phyloP scores from a whole-genome alignment of 306 rosid species.

The Aeschynomene evenia region DNA sequence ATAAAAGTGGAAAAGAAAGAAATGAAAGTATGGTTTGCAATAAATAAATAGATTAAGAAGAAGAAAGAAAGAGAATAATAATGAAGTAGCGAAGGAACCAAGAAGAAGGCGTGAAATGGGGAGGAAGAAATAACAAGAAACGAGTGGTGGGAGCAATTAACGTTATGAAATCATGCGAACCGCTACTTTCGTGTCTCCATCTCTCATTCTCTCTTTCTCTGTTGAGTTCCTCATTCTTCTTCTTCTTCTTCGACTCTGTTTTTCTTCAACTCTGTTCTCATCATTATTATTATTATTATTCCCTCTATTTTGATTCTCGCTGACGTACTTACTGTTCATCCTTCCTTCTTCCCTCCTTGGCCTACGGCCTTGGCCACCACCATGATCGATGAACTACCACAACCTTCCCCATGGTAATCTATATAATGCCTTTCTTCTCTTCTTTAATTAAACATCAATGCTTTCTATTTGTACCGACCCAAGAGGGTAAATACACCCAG shows the following conservation, averaged over 20 bases:
- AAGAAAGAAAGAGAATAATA: conserved; percentile 7
- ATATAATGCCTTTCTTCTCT: conserved; percentile 3
- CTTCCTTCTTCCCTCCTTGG: conserved; percentile 24
- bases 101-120: conserved; percentile 36
- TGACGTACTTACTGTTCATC: too few relatives aligned
- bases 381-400: conserved; percentile 38
- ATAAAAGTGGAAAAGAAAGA: too few relatives aligned
- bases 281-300: neutral
- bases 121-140: conserved; percentile 48
- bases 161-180: conserved; percentile 43
- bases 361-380: neutral
- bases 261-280: neutral
- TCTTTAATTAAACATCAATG: too few relatives aligned
- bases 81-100: neutral
- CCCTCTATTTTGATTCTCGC: conserved; percentile 31
- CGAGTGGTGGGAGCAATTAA: conserved; percentile 36
- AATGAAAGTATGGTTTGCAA: too few relatives aligned
- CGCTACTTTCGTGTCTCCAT: conserved; percentile 29
- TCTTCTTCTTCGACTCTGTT: conserved; percentile 26
- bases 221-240: too few relatives aligned
- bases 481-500: too few relatives aligned
- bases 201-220: conserved; percentile 13
- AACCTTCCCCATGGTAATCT: conserved; percentile 51
- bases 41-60: too few relatives aligned
- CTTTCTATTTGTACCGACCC: neutral